Evolutionary conservation across 2,329 filamentous ascomycete species (phyloP), one percentile per base, ranked within the genome.

Genomic region (Pseudocercospora crystallina): DNA sequence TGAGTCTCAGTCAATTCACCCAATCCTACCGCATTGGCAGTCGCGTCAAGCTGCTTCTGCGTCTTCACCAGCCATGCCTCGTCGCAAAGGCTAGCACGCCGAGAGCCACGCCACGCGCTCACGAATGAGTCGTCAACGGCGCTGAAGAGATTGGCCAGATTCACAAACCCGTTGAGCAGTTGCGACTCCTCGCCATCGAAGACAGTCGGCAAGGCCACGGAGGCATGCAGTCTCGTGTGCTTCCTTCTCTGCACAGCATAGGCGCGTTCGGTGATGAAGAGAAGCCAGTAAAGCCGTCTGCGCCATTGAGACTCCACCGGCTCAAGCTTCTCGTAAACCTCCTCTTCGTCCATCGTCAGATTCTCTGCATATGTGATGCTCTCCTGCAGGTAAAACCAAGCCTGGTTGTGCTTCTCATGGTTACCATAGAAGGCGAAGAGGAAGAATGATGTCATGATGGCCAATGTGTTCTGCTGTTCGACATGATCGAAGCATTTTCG

Each of bases 361-460:
- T 59, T 67, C 53, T 69, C 63, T 7, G 59, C 46, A 29, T 66
- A 65, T 1, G 67, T 68, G 38, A 69, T 67, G 47, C 61, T 60
- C 51, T 69, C 67, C 43, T 69, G 65, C 42, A 69, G 43, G 34
- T 66, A 69, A 47, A 66, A 62, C 66, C 67, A 69, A 3, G 67
- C 67, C 43, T 63, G 63, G 15, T 58, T 50, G 39, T 65, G 60
- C 32, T 58, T 57, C 47, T 69, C 66, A 31, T 65, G 61, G 40
- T 69, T 69, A 13, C 66, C 67, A 37, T 68, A 65, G 42, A 66
- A 69, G 14, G 61, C 61, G 57, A 69, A 69, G 2, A 69, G 50
- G 48, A 69, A 68, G 56, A 69, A 69, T 9, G 65, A 68, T 33
- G 65, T 67, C 62, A 69, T 63, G 36, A 68, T 61, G 20, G 61